Base-by-base conservation (phyloP, 2,329 filamentous ascomycete species). In the Monosporascus sp. region DNA sequence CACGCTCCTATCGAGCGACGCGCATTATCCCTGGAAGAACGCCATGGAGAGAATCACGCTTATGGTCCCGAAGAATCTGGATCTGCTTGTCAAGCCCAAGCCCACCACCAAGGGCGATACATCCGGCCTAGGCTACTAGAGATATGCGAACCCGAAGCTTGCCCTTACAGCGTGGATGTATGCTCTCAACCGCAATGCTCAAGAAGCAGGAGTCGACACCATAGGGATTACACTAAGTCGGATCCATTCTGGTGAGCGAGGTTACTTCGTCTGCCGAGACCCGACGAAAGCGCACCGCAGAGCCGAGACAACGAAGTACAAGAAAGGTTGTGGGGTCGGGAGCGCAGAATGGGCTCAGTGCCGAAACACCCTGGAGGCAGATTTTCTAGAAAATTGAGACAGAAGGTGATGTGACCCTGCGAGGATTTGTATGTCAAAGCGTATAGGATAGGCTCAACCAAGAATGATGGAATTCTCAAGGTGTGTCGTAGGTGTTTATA, bases 61-160 rank as follows among this genome's bases (percentile, higher is more conserved):
- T 5, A 47, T 26, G 0, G 59, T 74, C 24, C 68, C 69, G 0
- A 50, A 61, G 1, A 54, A 71, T 41, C 51, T 73, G 8, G 66
- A 71, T 6, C 31, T 62, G 4, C 59, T 74, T 38, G 64, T 69
- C 6, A 65, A 70, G 40, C 19, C 40, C 40, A 44, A 19, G 36
- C 71, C 71, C 5, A 27, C 49, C 1, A 44, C 56, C 6, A 68
- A 73, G 54, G 54, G 44, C 0, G 66, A 73, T 7, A 57, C 63
- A 7, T 54, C 66, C 31, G 72, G 68, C 9, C 56, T 64, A 14
- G 72, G 73, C 2, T 74, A 73, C 34, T 67, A 72, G 52, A 58
- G 73, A 50, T 76, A 75, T 56, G 71, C 63, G 0, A 65, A 64
- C 17, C 66, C 69, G 1, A 76, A 75, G 55, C 57, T 44, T 44